Evolutionary conservation across 2,329 filamentous ascomycete species (phyloP), one percentile per base, ranked within the genome.

Genomic region (Huntiella abstrusa): DNA sequence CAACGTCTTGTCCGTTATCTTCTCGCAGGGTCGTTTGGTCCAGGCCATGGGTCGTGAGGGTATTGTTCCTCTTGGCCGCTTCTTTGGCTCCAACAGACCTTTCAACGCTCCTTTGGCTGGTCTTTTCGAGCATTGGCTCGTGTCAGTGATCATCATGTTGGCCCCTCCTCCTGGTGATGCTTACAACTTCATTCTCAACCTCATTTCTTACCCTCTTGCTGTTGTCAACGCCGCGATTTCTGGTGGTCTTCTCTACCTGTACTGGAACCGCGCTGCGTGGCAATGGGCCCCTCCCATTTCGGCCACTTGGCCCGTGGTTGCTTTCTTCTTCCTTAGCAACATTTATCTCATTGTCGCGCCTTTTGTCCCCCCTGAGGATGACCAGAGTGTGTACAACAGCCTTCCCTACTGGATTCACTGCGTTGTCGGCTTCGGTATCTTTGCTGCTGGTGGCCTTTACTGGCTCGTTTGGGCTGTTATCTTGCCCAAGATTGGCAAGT

Each of bases 11-110:
- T 71, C 67, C 48, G 75, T 80, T 51, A 80, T 80, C 51, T 81
- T 81, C 59, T 76, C 76, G 0, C 75, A 80, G 58, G 75, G 75
- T 5, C 69, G 77, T 45, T 62, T 80, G 4, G 75, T 77, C 0
- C 77, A 78, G 57, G 75, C 79, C 56, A 68, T 80, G 12, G 76
- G 73, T 3, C 71, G 74, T 8, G 76, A 80, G 58, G 76, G 75
- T 22, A 66, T 80, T n/a, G 59, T 81, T 2, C 77, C 77, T 0
- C 76, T 72, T 48, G 75, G 74, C 0, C 61, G 64, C 1, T 62
- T 80, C 53, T 80, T 72, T 66, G 75, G 75, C 10, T 75, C 70
- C 57, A 80, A 75, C 58, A 65, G 69, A 40, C 76, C 76, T 0
- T 74, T 77, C 55, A 75, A 75, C 54, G 73, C 73, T 0, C 75